Evolutionary conservation across 2,329 filamentous ascomycete genomes (phyloP), one percentile per base, ranked within the genome.

Genomic region (Penicillium sp.): DNA sequence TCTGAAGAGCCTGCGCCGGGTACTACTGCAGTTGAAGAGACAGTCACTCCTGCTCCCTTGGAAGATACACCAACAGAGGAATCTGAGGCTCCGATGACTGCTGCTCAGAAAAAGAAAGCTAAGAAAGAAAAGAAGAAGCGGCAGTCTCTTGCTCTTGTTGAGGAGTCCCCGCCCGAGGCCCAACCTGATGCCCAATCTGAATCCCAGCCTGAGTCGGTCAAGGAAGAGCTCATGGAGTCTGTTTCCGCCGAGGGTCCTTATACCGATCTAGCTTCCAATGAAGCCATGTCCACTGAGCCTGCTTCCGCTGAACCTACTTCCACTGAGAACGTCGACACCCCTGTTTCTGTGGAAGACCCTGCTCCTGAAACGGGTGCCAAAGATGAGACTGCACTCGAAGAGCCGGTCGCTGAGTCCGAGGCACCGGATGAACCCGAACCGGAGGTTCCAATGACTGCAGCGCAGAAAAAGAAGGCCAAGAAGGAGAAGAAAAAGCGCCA

Each of bases 71-170:
- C 38, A 2, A 27, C 25, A 4, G 49, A 44, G 15, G 52, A 52
- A 4, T 1, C 31, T 23, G 46, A 52, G 18, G 23, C 27, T n/a
- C 38, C 38, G 3, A 40, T 40, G 38, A 49, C 46, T 18, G 31
- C 46, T 13, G 23, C 24, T 35, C 27, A 42, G 32, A 49, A 47
- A 4, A 61, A 61, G 47, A 59, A 61, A n/a, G 52, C 59, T 39
- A 61, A 54, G 10, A 61, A 61, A 20, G 54, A 58, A 15, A 57
- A 59, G 27, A 61, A 60, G 51, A 59, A 59, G 50, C 49, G 46
- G 12, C 56, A 58, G 46, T 55, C 57, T 32, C 38, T 53, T 39
- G 45, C 29, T 18, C 31, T 46, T 12, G 42, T 50, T 20, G 56
- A 51, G 6, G 43, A 50, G 15, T 6, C 24, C 12, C 46, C 46